Evolutionary conservation across 352 stramenopile genomes (phyloP).

Genomic region (Globisporangium cylindrosporum): DNA sequence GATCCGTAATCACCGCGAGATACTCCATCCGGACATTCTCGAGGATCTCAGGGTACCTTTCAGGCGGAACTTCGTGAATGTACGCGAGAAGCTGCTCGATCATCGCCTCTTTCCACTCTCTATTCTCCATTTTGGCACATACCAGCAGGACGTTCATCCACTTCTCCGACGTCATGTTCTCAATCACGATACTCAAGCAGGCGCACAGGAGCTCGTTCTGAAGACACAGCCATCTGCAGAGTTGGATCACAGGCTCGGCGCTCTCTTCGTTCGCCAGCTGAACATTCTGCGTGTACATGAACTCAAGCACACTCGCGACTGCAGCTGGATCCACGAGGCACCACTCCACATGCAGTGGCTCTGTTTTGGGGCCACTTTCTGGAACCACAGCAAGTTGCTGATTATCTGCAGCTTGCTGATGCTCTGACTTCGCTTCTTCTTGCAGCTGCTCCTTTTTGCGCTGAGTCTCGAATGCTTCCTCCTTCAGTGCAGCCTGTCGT

Average conservation of each 20-base stretch:
- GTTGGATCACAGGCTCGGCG: constrained; percentile 32
- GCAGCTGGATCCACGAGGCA: constrained; percentile 31
- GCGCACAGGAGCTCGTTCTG: constrained; percentile 36
- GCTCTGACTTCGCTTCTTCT: background rate
- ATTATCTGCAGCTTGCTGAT: background rate
- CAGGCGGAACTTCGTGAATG: constrained; percentile 25
- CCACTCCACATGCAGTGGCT: constrained; percentile 43
- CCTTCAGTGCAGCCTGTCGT: background rate
- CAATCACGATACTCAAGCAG: constrained; percentile 32
- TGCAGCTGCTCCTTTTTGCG: background rate
- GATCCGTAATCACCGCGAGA: constrained; percentile 35
- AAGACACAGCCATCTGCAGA: constrained; percentile 48
- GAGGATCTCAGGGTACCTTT: constrained; percentile 27
- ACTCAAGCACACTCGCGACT: constrained; percentile 53
- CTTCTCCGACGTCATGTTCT: constrained; percentile 25
- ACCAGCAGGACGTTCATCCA: constrained; percentile 50
- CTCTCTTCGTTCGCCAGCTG: constrained; percentile 29
- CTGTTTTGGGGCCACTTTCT: too few relatives aligned
- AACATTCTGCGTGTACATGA: constrained; percentile 45
- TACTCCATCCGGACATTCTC: constrained; percentile 29
- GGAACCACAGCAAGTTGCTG: background rate
- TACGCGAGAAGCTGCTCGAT: constrained; percentile 31
- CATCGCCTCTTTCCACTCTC: constrained; percentile 22
- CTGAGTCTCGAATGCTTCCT: background rate
- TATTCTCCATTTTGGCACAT: constrained; percentile 23